These are phyloP conservation scores for Candida sithepensis DNA, from an alignment of 805 yeast species.

Conservation along the genomic window DNA sequence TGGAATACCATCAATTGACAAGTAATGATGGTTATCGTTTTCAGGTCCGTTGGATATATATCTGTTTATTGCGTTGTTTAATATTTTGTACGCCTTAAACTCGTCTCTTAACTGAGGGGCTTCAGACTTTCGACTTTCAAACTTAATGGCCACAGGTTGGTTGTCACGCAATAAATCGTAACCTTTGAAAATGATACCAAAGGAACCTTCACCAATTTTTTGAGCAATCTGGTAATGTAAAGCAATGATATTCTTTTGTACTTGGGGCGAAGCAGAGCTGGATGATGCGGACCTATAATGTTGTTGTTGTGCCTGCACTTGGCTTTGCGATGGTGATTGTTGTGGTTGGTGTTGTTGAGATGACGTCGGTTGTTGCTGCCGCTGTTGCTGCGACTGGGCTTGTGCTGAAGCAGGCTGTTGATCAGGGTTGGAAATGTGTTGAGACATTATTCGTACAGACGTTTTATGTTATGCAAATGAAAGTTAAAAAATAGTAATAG, in stretches of 20 bases:
- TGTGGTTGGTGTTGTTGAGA: slow-evolving; percentile 2
- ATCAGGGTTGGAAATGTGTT: neutral
- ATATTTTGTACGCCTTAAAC: slow-evolving; percentile 70
- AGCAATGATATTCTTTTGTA: slow-evolving; percentile 37
- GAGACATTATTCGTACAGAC: neutral
- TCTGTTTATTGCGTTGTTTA: slow-evolving; percentile 48
- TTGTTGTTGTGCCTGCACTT: slow-evolving; percentile 4
- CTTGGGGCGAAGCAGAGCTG: slow-evolving; percentile 17
- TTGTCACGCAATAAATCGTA: slow-evolving; percentile 61
- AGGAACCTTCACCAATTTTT: slow-evolving; percentile 85
- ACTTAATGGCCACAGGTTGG: slow-evolving; percentile 69
- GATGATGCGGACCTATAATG: slow-evolving; percentile 18
- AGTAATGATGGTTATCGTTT: slow-evolving; percentile 20
- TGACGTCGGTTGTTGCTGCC: neutral
- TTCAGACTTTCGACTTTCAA: slow-evolving; percentile 76
- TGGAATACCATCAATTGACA: slow-evolving; percentile 61
- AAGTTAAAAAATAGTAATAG: neutral
- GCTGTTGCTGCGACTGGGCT: neutral
- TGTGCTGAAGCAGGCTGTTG: neutral
- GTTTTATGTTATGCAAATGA: neutral
- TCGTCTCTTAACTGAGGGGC: slow-evolving; percentile 84
- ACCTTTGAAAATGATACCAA: slow-evolving; percentile 83
- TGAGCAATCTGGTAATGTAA: slow-evolving; percentile 76
- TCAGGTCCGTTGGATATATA: slow-evolving; percentile 25
- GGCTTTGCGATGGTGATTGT: slow-evolving; percentile 1